phyloP scores from a whole-genome alignment of 805 yeast genomes.

The Saccharomycopsis malanga region DNA sequence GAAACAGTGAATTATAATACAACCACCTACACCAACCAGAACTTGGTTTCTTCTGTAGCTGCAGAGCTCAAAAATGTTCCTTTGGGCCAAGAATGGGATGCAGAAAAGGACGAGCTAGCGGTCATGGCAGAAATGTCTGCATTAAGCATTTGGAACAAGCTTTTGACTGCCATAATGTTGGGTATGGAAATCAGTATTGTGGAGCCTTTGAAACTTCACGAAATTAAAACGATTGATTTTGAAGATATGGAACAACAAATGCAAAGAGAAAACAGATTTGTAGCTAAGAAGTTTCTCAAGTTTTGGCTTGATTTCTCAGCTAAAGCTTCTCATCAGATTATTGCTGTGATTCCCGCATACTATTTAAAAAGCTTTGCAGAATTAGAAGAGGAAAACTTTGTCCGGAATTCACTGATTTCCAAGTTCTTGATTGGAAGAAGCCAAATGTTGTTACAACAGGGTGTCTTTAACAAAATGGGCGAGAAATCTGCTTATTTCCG shows the following conservation, averaged over 20 bases:
- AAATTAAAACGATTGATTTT: conserved; percentile 11
- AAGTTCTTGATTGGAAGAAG: conserved; percentile 13
- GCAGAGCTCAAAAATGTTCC: conserved; percentile 17
- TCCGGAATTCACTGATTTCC: not conserved
- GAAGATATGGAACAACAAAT: conserved; percentile 2
- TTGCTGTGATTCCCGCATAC: conserved; percentile 14
- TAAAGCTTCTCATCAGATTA: not conserved
- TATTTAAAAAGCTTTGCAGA: conserved; percentile 6
- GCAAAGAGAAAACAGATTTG: conserved; percentile 2
- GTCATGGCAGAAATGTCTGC: conserved; percentile 13
- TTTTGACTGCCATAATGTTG: conserved; percentile 14
- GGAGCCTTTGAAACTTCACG: conserved; percentile 14
- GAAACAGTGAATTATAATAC: conserved; percentile 22
- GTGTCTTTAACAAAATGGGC: conserved; percentile 10
- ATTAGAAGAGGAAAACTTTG: not conserved
- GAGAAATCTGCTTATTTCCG: not conserved
- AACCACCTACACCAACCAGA: conserved; percentile 15
- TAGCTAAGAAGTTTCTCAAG: conserved; percentile 3
- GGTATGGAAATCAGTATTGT: conserved; percentile 9
- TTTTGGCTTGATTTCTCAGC: not conserved
- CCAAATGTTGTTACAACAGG: conserved; percentile 15
- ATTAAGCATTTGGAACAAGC: conserved; percentile 9
- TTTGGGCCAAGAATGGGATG: conserved; percentile 12
- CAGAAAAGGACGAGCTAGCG: conserved; percentile 7
- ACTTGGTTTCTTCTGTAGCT: conserved; percentile 18